phyloP scores from a whole-genome alignment of 2,329 filamentous ascomycete species.

The Cladosporium sp. region DNA sequence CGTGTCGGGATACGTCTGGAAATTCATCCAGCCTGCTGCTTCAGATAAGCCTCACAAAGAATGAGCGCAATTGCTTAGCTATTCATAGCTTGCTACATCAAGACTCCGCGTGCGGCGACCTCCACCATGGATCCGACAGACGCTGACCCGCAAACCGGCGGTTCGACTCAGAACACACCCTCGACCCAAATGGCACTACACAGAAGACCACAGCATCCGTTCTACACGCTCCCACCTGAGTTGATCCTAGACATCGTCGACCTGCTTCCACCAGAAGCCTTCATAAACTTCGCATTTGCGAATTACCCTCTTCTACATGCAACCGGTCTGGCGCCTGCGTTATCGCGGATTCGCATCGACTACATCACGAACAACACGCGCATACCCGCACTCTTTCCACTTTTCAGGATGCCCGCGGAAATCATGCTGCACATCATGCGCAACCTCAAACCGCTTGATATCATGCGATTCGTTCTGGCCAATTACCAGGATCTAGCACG shows the following conservation, averaged over 20 bases:
- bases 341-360: slow-evolving; percentile 25
- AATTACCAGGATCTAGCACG: slow-evolving; percentile 30
- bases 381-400: slow-evolving; percentile 24
- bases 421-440: slow-evolving; percentile 36
- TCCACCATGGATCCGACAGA: background rate
- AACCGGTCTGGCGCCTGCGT: slow-evolving; percentile 31
- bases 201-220: slow-evolving; percentile 22
- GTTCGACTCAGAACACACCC: slow-evolving; percentile 1
- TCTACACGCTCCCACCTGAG: slow-evolving; percentile 41
- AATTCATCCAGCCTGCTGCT: slow-evolving; percentile 17
- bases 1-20: slow-evolving; percentile 42
- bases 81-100: background rate
- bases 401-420: slow-evolving; percentile 34
- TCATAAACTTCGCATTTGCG: slow-evolving; percentile 42
- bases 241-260: slow-evolving; percentile 42
- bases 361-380: slow-evolving; percentile 27
- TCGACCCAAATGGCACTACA: background rate
- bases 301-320: slow-evolving; percentile 39
- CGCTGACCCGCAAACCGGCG: background rate
- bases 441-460: slow-evolving; percentile 32
- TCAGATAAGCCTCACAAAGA: slow-evolving; percentile 20
- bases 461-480: slow-evolving; percentile 34
- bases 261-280: slow-evolving; percentile 34
- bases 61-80: slow-evolving; percentile 10
- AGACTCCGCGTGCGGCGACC: background rate